Conservation (phyloP, 2,329 filamentous ascomycete species). For the Xylariaceae sp. region DNA sequence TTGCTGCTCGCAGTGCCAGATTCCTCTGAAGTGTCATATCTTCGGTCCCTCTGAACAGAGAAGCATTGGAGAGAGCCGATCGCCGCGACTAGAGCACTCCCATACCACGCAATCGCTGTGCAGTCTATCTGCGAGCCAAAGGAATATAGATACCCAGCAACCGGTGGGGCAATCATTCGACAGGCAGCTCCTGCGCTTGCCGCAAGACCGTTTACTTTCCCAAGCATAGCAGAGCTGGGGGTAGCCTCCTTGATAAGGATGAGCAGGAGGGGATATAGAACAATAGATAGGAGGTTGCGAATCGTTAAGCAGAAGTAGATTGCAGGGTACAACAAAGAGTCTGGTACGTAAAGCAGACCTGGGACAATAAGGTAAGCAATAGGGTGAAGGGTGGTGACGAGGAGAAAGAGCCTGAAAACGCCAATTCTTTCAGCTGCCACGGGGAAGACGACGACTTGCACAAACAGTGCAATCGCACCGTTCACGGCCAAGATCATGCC, state of each 20-base stretch:
- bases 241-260: slow-evolving; percentile 73
- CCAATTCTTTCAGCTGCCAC: slow-evolving; percentile 63
- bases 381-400: slow-evolving; percentile 65
- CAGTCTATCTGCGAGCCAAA: slow-evolving; percentile 64
- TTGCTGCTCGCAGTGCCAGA: slow-evolving; percentile 12
- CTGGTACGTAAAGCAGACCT: slow-evolving; percentile 60
- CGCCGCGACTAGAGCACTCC: slow-evolving; percentile 61
- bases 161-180: slow-evolving; percentile 69
- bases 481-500: slow-evolving; percentile 66
- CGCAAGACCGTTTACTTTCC: slow-evolving; percentile 69
- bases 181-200: slow-evolving; percentile 70
- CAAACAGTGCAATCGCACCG: slow-evolving; percentile 62
- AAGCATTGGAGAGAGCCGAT: slow-evolving; percentile 67
- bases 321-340: slow-evolving; percentile 56
- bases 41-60: slow-evolving; percentile 48
- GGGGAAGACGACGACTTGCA: slow-evolving; percentile 67
- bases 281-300: slow-evolving; percentile 66
- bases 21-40: slow-evolving; percentile 24
- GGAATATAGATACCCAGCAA: slow-evolving; percentile 68
- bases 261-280: slow-evolving; percentile 69
- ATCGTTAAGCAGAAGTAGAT: slow-evolving; percentile 65
- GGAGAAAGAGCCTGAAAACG: slow-evolving; percentile 63
- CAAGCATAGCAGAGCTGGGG: slow-evolving; percentile 60
- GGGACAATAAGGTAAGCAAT: slow-evolving; percentile 66
- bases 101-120: slow-evolving; percentile 69